These are phyloP conservation scores for Wolfiporia cocos DNA, from an alignment of 1,284 basidiomycete genomes.

Conservation along the genomic window DNA sequence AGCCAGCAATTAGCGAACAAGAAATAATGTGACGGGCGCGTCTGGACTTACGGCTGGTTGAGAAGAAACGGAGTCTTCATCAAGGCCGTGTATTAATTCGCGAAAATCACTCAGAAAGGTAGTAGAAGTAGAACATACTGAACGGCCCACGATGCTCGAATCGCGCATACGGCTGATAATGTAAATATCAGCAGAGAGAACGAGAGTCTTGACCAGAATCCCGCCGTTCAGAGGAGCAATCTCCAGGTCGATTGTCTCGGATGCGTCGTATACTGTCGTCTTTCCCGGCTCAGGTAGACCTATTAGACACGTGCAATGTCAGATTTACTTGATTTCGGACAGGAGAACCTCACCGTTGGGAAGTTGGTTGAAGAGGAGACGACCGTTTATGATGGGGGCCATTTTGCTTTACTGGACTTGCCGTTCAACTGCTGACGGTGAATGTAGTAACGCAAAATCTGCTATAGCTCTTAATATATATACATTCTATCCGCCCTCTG, in stretches of 20 bases:
- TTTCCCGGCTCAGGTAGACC: slow-evolving; percentile 38
- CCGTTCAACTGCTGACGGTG: no score
- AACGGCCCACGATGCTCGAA: slow-evolving; percentile 20
- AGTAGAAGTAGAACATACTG: slow-evolving; percentile 8
- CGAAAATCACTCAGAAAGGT: neutral
- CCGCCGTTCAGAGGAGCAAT: slow-evolving; percentile 44
- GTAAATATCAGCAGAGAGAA: slow-evolving; percentile 45
- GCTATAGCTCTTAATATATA: no score
- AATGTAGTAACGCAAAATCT: no score
- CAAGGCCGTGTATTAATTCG: neutral
- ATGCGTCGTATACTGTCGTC: slow-evolving; percentile 39
- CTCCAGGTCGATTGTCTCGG: slow-evolving; percentile 43
- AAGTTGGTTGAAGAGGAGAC: neutral
- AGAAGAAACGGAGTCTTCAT: slow-evolving; percentile 25
- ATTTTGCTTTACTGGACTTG: no score
- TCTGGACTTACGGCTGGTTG: slow-evolving; percentile 34
- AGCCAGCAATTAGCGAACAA: neutral
- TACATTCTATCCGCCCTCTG: no score
- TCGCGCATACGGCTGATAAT: slow-evolving; percentile 32
- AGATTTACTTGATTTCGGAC: neutral
- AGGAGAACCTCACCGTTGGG: neutral
- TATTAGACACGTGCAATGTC: no score
- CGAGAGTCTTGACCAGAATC: slow-evolving; percentile 43
- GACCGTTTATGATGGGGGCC: neutral
- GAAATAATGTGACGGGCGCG: neutral